Evolutionary conservation across 2,329 filamentous ascomycete genomes (phyloP).

Genomic region (Fusarium coicis): DNA sequence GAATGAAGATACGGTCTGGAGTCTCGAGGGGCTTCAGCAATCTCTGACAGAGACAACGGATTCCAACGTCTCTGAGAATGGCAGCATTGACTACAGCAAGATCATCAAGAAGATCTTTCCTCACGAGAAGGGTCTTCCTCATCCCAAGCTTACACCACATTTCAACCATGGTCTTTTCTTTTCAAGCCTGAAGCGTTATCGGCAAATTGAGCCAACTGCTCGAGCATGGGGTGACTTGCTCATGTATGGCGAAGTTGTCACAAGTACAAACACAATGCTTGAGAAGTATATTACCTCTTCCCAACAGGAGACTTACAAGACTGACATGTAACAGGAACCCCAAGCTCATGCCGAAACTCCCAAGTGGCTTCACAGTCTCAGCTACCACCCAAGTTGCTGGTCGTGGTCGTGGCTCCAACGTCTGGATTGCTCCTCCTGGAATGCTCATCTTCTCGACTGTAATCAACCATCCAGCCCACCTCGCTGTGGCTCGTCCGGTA

Average conservation of each 20-base stretch:
- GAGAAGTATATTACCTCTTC: slow-evolving; percentile 74
- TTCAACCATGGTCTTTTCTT: slow-evolving; percentile 89
- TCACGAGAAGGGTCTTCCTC: slow-evolving; percentile 75
- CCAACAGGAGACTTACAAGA: background rate
- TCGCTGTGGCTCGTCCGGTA: slow-evolving; percentile 79
- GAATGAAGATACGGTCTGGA: slow-evolving; percentile 70
- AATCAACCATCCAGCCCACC: slow-evolving; percentile 81
- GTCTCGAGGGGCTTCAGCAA: slow-evolving; percentile 64
- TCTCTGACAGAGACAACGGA: slow-evolving; percentile 55
- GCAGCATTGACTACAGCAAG: slow-evolving; percentile 78
- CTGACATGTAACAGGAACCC: slow-evolving; percentile 69
- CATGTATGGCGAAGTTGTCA: slow-evolving; percentile 91
- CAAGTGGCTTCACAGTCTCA: slow-evolving; percentile 86
- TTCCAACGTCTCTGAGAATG: slow-evolving; percentile 49
- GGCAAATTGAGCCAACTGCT: slow-evolving; percentile 64
- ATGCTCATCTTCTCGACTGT: slow-evolving; percentile 89
- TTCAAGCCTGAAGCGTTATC: slow-evolving; percentile 74
- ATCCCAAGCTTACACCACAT: slow-evolving; percentile 78
- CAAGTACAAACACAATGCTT: slow-evolving; percentile 91
- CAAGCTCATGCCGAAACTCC: slow-evolving; percentile 77
- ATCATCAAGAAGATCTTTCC: slow-evolving; percentile 79
- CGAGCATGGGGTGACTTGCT: slow-evolving; percentile 79
- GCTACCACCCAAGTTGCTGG: slow-evolving; percentile 90
- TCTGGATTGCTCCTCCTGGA: slow-evolving; percentile 93
- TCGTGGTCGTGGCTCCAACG: slow-evolving; percentile 88